These are phyloP conservation scores for Pichia sp. DNA, from an alignment of 1,139 yeast genomes.

Conservation along the genomic window DNA sequence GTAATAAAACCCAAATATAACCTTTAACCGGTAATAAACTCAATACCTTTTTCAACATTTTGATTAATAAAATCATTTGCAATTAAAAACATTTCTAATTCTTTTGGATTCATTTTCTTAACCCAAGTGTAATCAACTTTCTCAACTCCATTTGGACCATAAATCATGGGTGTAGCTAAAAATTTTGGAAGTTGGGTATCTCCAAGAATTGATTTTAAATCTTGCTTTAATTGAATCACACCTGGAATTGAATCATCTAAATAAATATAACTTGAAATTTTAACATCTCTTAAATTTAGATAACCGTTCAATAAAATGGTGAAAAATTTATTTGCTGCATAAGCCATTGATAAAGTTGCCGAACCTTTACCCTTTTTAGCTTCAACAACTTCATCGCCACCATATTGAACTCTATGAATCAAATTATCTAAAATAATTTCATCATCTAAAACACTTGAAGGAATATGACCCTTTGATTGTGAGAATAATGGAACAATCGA, in stretches of 20 bases:
- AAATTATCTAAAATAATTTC: slow-evolving; percentile 57
- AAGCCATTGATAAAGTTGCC: slow-evolving; percentile 95
- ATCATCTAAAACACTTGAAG: slow-evolving; percentile 39
- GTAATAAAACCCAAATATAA: background rate
- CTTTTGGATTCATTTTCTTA: slow-evolving; percentile 48
- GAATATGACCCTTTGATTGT: slow-evolving; percentile 33
- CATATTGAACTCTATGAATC: slow-evolving; percentile 86
- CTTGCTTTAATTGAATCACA: slow-evolving; percentile 30
- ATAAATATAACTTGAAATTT: slow-evolving; percentile 49
- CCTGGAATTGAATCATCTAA: slow-evolving; percentile 43
- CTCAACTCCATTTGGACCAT: slow-evolving; percentile 53
- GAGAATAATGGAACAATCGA: slow-evolving; percentile 89
- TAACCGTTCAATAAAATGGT: slow-evolving; percentile 41
- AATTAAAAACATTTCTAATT: slow-evolving; percentile 48
- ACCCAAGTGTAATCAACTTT: slow-evolving; percentile 45
- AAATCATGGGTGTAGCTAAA: slow-evolving; percentile 59
- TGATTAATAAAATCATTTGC: slow-evolving; percentile 13
- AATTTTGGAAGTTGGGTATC: slow-evolving; percentile 23
- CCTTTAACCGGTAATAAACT: slow-evolving; percentile 1
- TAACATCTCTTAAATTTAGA: slow-evolving; percentile 15
- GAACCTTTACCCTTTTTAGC: slow-evolving; percentile 95
- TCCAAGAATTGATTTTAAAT: slow-evolving; percentile 28
- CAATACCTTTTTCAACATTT: slow-evolving; percentile 13
- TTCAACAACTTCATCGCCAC: slow-evolving; percentile 95
- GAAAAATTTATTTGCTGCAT: slow-evolving; percentile 82